A percentile compares a stretch with the other conserved stretches of the same genome.
Conservation (phyloP, 805 yeast genomes). For the Lipomyces yamadae region DNA sequence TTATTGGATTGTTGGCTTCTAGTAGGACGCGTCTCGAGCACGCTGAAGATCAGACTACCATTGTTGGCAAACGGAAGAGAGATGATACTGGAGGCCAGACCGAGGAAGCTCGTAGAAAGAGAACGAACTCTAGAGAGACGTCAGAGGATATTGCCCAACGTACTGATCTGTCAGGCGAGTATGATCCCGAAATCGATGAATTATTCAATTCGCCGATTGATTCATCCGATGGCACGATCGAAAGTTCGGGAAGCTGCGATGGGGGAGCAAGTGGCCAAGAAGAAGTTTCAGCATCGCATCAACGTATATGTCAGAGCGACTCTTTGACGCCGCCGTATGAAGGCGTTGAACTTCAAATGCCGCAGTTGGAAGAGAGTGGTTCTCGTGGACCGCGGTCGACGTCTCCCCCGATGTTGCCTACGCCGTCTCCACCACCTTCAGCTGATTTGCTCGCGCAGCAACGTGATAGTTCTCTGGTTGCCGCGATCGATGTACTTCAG, state of each 20-base stretch:
- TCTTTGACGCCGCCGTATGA: slow-evolving; percentile 3
- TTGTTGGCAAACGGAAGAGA: background rate
- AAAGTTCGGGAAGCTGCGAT: background rate
- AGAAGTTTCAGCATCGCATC: background rate
- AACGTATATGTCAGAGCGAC: background rate
- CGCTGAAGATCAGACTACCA: background rate
- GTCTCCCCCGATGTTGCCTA: background rate
- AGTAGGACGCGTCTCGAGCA: background rate
- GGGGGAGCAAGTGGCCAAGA: background rate
- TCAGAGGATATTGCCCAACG: background rate
- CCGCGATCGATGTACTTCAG: slow-evolving; percentile 2
- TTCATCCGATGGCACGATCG: background rate
- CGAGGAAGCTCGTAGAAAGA: background rate
- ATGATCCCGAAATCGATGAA: background rate
- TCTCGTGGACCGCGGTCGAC: background rate
- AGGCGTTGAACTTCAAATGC: background rate
- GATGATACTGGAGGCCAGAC: background rate
- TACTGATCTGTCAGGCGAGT: background rate
- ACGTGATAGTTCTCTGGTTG: background rate
- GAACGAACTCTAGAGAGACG: background rate
- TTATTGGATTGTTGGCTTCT: background rate
- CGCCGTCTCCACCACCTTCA: slow-evolving; percentile 11
- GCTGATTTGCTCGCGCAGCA: slow-evolving; percentile 8
- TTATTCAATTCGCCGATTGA: background rate
- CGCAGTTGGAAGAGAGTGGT: background rate